A percentile compares a stretch with the other conserved stretches of the same genome.
Conservation (phyloP, 345 rosid species). For the Hibiscus syriacus region DNA sequence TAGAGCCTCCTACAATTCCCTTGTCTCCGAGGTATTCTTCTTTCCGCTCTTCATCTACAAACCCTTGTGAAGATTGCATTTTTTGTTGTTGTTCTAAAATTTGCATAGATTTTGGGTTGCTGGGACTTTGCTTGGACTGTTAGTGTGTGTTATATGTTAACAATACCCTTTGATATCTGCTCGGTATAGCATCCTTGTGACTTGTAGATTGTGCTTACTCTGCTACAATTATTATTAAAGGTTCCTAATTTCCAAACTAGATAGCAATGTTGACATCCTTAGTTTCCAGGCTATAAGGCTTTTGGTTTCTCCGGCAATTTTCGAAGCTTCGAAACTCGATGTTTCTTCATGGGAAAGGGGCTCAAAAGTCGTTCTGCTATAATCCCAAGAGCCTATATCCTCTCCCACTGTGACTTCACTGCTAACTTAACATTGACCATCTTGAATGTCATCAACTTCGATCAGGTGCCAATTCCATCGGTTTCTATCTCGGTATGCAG, state of each 20-base stretch:
- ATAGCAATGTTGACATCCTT: not conserved
- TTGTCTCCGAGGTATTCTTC: slow-evolving; percentile 51
- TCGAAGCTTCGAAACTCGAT: slow-evolving; percentile 73
- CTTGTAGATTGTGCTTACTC: not conserved
- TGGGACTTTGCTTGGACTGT: not conserved
- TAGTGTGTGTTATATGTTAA: too few relatives aligned
- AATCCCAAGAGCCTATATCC: too few relatives aligned
- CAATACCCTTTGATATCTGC: not conserved
- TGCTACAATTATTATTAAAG: slow-evolving; percentile 5
- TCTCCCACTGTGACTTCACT: too few relatives aligned
- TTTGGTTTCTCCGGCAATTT: slow-evolving; percentile 68
- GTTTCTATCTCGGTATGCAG: too few relatives aligned
- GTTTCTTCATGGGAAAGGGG: too few relatives aligned
- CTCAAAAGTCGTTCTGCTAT: too few relatives aligned
- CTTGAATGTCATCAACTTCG: too few relatives aligned
- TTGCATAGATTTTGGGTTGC: not conserved
- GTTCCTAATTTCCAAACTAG: not conserved
- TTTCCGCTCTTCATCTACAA: not conserved
- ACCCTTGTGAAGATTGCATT: not conserved
- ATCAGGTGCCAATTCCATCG: not conserved
- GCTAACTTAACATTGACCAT: too few relatives aligned
- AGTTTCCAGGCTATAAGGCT: slow-evolving; percentile 55
- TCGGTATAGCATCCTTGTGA: not conserved
- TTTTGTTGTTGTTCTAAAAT: not conserved
- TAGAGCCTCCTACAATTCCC: too few relatives aligned